Percentiles rank a stretch among this genome's conserved stretches.
Evolutionary conservation across 108 stramenopile genomes (phyloP).

Genomic region (Cylindrotheca fusiformis): DNA sequence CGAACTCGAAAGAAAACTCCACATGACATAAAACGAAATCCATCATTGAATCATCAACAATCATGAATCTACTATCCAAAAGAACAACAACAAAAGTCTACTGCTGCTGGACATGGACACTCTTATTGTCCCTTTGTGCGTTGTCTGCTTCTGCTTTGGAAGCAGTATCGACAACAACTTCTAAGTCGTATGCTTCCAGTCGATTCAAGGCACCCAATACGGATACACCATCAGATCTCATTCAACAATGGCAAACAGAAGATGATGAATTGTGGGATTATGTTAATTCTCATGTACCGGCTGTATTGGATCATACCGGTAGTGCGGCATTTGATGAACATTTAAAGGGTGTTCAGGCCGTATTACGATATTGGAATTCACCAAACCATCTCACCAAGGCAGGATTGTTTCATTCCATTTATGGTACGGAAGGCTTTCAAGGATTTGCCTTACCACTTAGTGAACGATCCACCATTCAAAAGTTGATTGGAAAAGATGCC

Average conservation of each 20-base stretch:
- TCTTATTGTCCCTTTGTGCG: background rate
- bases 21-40: too few relatives aligned
- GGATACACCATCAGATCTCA: slow-evolving; percentile 27
- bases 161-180: background rate
- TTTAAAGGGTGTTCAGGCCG: slow-evolving; percentile 59
- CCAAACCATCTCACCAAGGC: slow-evolving; percentile 50
- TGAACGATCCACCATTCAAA: slow-evolving; percentile 46
- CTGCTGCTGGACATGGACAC: background rate
- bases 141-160: background rate
- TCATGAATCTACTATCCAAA: background rate
- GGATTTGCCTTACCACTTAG: slow-evolving; percentile 58
- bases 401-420: slow-evolving; percentile 77
- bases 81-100: background rate
- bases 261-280: slow-evolving; percentile 50
- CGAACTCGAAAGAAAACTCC: too few relatives aligned
- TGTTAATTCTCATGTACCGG: slow-evolving; percentile 50
- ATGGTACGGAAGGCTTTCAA: slow-evolving; percentile 83
- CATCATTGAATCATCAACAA: background rate
- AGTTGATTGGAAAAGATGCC: slow-evolving; percentile 58
- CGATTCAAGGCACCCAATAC: slow-evolving; percentile 62
- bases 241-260: slow-evolving; percentile 35
- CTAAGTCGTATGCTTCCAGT: slow-evolving; percentile 10
- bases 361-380: slow-evolving; percentile 62
- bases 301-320: slow-evolving; percentile 70
- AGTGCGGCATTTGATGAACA: slow-evolving; percentile 69